Conservation (phyloP, 1,284 basidiomycete genomes). For the Tranzscheliella williamsii region DNA sequence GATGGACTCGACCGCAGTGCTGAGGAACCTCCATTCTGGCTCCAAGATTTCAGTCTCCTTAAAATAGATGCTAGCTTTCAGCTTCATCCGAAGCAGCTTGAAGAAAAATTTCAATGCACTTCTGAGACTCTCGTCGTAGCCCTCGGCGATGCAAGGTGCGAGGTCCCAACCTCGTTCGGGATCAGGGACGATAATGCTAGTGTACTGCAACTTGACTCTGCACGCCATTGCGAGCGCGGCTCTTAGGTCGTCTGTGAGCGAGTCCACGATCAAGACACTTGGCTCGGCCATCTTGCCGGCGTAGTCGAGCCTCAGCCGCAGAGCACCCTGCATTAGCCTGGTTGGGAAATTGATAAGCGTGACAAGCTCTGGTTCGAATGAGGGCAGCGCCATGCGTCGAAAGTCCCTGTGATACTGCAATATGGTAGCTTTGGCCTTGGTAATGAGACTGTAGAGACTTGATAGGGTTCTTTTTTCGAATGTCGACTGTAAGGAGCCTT, state of each 20-base stretch:
- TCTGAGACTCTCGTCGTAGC: constrained; percentile 86
- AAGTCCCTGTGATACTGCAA: constrained; percentile 77
- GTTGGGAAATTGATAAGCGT: constrained; percentile 94
- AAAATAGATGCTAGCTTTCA: constrained; percentile 94
- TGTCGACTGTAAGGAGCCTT: constrained; percentile 88
- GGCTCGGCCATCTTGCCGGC: constrained; percentile 83
- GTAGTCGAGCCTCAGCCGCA: constrained; percentile 87
- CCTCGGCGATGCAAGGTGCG: constrained; percentile 80
- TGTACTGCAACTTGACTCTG: constrained; percentile 90
- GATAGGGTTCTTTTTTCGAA: constrained; percentile 92
- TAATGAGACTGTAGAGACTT: constrained; percentile 82
- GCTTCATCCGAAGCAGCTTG: constrained; percentile 89
- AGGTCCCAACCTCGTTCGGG: constrained; percentile 84
- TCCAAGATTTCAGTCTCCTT: constrained; percentile 97
- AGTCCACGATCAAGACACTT: constrained; percentile 82
- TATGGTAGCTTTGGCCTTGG: constrained; percentile 83
- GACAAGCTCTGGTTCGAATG: constrained; percentile 88
- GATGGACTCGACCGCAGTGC: constrained; percentile 86
- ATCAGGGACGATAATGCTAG: constrained; percentile 81
- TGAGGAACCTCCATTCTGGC: constrained; percentile 93
- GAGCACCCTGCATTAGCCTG: constrained; percentile 85
- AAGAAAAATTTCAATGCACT: constrained; percentile 90
- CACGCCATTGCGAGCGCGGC: constrained; percentile 90
- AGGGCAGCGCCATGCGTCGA: constrained; percentile 82
- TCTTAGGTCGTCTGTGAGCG: constrained; percentile 91